Conservation (phyloP, 1,284 basidiomycete species). For the Phenoliferia sp. region DNA sequence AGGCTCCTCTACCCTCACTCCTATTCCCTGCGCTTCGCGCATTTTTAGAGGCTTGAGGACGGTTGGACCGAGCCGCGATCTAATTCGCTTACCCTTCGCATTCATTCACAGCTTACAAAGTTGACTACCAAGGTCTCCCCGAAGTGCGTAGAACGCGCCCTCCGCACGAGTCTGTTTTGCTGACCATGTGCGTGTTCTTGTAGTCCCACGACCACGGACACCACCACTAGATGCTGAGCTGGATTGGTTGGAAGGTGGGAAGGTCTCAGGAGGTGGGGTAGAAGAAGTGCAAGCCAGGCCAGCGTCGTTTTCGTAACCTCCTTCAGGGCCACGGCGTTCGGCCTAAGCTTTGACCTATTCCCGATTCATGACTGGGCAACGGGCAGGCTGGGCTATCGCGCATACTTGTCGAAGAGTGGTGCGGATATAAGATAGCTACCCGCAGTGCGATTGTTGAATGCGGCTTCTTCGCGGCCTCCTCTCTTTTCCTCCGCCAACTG, state of each 20-base stretch:
- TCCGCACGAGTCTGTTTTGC: too few species aligned
- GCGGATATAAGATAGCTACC: too few species aligned
- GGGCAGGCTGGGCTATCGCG: too few species aligned
- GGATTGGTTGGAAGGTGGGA: not conserved
- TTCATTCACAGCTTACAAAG: slow-evolving; percentile 33
- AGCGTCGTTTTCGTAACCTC: too few species aligned
- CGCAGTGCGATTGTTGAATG: too few species aligned
- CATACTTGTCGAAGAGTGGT: too few species aligned
- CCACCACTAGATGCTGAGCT: slow-evolving; percentile 23
- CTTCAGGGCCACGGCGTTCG: too few species aligned
- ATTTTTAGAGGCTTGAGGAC: not conserved
- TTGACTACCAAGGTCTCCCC: slow-evolving; percentile 38
- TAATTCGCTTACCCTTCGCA: not conserved
- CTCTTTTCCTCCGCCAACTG: not conserved
- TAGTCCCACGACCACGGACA: slow-evolving; percentile 33
- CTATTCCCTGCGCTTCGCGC: not conserved
- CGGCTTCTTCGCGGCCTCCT: not conserved
- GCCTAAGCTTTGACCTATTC: too few species aligned
- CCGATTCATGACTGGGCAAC: too few species aligned
- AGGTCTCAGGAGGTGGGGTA: not conserved
- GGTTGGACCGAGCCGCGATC: not conserved
- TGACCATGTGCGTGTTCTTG: too few species aligned
- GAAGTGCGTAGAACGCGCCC: too few species aligned
- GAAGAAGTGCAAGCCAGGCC: not conserved
- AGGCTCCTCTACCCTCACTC: not conserved